Evolutionary conservation across 1,284 basidiomycete species (phyloP).

Genomic region (Cryptococcus sp.): DNA sequence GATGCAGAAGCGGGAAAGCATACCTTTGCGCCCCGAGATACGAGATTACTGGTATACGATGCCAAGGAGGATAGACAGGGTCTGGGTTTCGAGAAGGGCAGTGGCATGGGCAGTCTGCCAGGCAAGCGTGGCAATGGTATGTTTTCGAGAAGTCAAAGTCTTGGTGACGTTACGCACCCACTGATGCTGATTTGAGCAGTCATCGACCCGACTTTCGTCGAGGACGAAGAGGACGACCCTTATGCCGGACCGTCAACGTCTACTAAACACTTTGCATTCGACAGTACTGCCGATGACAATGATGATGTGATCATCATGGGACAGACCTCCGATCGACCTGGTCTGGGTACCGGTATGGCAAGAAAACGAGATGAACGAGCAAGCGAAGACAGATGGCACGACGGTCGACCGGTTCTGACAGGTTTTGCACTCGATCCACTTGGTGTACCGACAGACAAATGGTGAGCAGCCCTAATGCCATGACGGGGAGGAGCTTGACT

Average conservation of each 20-base stretch:
- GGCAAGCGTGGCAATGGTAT: conserved; percentile 23
- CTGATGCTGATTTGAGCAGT: conserved; percentile 3
- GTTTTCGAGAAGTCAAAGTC: not conserved
- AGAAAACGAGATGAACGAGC: not conserved
- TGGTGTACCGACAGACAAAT: conserved; percentile 70
- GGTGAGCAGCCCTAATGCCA: conserved; percentile 58
- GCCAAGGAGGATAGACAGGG: conserved; percentile 77
- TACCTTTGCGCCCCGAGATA: conserved; percentile 80
- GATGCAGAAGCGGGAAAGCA: conserved; percentile 81
- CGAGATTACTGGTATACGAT: conserved; percentile 63
- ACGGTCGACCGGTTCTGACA: conserved; percentile 70
- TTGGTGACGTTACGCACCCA: not conserved
- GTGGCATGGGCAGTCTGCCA: conserved; percentile 59
- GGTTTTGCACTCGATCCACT: conserved; percentile 74
- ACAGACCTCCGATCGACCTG: conserved; percentile 14
- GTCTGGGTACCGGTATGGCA: conserved; percentile 6
- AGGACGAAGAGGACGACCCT: conserved; percentile 84
- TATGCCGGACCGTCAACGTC: conserved; percentile 61
- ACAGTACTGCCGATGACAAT: conserved; percentile 63
- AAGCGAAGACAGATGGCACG: conserved; percentile 60
- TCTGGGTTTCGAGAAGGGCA: conserved; percentile 70
- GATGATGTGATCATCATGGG: conserved; percentile 59
- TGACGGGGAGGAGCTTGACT: conserved; percentile 13
- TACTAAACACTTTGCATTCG: conserved; percentile 64
- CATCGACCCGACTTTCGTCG: conserved; percentile 62